Evolutionary conservation across 208 protist species (phyloP), one percentile per base, ranked within the genome.

Genomic region (Kentomonas sorsogonicus): DNA sequence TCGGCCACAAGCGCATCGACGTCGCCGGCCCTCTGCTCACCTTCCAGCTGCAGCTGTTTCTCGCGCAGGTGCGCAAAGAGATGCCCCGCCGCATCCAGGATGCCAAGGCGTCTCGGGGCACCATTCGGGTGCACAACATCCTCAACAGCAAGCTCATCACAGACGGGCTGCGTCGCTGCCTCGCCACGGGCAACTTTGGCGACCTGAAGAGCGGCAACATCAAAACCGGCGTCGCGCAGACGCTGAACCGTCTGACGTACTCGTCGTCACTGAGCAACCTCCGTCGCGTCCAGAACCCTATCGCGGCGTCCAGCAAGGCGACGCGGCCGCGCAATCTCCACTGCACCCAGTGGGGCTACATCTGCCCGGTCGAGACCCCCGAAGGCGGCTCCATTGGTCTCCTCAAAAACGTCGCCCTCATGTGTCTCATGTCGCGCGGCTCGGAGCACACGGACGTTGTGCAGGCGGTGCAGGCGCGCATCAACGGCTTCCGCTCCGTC

Each of bases 341-440:
- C 66, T 91, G 96, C 9, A 99, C 96, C 18, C 98, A 99, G 70
- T 99, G 97, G 93, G 98, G 99, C 52, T 99, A 99, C 83, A 82
- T 99, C 15, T 99, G 99, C 74, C 99, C 99, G 3, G 91, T 94
- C 22, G 98, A 99, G 68, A 99, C 98, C 11, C 98, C 98, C 3
- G 98, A 99, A 77, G 97, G 97, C 39, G 97, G 99, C 50, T 88
- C 84, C 15, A 99, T 98, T 62, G 99, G 99, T 38, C 75, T 99
- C 1, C 96, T 99, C 7, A 99, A 99, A 79, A 99, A 99, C 72
- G 83, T 99, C 25, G 89, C 98, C 25, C 77, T 99, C 9, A 87
- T 99, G 57, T 97, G 97, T 22, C 95, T 99, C 61, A 96, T 99
- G 43, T 99, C 98, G 1, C 97, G 95, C 7, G 96, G 99, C 65